These are phyloP conservation scores for Lactarius quietus DNA, from an alignment of 768 basidiomycete genomes.

Conservation along the genomic window DNA sequence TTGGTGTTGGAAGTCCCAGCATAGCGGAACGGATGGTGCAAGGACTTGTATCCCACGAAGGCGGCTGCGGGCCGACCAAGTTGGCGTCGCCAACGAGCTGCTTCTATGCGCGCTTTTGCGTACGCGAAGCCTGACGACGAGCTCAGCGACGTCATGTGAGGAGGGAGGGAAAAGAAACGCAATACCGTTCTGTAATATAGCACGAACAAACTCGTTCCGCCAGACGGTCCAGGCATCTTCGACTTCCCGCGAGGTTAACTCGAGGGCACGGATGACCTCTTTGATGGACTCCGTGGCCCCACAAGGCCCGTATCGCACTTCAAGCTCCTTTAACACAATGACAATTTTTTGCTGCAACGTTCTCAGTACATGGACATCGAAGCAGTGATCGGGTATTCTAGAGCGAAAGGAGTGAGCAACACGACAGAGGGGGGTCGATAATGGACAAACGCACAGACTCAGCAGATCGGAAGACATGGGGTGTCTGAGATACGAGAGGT, in stretches of 20 bases:
- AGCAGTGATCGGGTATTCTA: background rate
- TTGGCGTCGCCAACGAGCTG: conserved; percentile 3
- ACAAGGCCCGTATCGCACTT: background rate
- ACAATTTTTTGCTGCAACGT: background rate
- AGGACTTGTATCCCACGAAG: background rate
- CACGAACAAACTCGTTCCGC: background rate
- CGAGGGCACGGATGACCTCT: conserved; percentile 1
- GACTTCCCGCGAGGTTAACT: conserved; percentile 3
- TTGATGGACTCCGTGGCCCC: background rate
- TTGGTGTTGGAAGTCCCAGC: background rate
- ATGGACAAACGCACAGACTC: conserved; percentile 2
- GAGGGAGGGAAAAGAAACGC: background rate
- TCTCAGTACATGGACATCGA: conserved; percentile 10
- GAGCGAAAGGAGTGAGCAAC: background rate
- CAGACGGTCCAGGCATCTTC: conserved; percentile 6
- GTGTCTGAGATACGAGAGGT: no score
- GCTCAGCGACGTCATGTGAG: no score
- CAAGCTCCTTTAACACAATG: background rate
- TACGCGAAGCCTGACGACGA: conserved; percentile 9
- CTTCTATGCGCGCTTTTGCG: background rate
- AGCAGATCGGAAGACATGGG: conserved; percentile 4
- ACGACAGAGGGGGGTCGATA: no score
- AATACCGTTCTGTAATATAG: background rate
- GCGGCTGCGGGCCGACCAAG: background rate
- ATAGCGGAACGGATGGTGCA: background rate